These are phyloP conservation scores for Zopfochytrium polystomum DNA, from an alignment of 371 early-diverging fungal genomes.

Conservation along the genomic window DNA sequence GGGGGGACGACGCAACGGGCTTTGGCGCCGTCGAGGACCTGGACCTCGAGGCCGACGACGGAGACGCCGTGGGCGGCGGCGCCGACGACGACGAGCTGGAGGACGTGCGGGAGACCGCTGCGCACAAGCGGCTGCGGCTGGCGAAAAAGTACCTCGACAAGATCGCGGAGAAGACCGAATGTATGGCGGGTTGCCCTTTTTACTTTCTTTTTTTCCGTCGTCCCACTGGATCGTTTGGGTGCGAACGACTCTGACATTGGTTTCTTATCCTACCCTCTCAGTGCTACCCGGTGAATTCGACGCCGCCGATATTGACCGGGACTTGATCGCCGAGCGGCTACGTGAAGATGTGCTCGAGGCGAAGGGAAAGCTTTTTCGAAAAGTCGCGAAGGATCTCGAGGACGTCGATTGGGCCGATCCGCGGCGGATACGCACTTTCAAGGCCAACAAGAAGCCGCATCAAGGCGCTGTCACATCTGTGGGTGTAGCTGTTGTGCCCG, in stretches of 20 bases:
- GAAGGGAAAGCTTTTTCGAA: constrained; percentile 31
- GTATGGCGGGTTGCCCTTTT: constrained; percentile 34
- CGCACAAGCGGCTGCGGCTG: constrained; percentile 86
- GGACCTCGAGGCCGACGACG: constrained; percentile 67
- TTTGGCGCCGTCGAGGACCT: constrained; percentile 52
- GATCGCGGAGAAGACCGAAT: constrained; percentile 63
- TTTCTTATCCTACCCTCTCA: constrained; percentile 1
- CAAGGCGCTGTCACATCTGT: constrained; percentile 75
- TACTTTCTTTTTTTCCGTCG: constrained; percentile 3
- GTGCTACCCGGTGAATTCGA: constrained; percentile 64
- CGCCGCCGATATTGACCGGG: constrained; percentile 89
- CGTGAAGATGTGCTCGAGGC: constrained; percentile 67
- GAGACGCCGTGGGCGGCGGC: too few relatives aligned
- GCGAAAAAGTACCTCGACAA: constrained; percentile 86
- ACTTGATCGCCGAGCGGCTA: constrained; percentile 85
- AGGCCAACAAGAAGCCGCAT: constrained; percentile 55
- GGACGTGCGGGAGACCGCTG: constrained; percentile 73
- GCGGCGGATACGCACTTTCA: constrained; percentile 31
- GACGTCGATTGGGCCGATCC: constrained; percentile 5
- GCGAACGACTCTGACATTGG: too few relatives aligned
- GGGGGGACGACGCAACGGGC: constrained; percentile 57
- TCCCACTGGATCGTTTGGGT: neutral
- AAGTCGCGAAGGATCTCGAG: constrained; percentile 40
- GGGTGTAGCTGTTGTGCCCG: constrained; percentile 47
- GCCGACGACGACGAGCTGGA: constrained; percentile 65